A percentile compares a stretch with the other conserved stretches of the same genome.
Conservation (phyloP, 2,329 filamentous ascomycete genomes). For the Fusarium tupiense region DNA sequence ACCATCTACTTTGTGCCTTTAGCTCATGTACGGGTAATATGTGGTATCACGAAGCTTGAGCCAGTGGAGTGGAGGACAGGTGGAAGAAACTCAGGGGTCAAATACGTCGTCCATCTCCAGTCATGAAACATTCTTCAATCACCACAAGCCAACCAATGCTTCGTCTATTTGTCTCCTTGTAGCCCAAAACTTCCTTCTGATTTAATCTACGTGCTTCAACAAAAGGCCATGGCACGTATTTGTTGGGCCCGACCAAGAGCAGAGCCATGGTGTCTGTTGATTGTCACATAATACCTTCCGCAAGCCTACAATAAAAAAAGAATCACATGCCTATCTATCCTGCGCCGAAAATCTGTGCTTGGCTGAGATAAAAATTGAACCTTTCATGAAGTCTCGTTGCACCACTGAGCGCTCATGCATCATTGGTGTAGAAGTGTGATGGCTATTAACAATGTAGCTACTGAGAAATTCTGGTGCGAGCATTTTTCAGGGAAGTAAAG, state of each 20-base stretch:
- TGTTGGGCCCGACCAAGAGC: not conserved
- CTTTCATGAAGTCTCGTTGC: not conserved
- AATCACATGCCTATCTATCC: not conserved
- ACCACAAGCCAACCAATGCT: not conserved
- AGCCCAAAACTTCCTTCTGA: not conserved
- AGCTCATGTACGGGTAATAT: not conserved
- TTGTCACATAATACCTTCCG: not conserved
- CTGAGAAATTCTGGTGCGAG: not conserved
- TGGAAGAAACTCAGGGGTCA: not conserved
- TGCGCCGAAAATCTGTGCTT: not conserved
- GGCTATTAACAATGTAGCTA: not conserved
- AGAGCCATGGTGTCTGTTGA: not conserved
- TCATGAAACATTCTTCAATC: not conserved
- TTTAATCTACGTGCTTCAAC: not conserved
- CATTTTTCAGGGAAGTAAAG: not conserved
- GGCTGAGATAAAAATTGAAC: not conserved
- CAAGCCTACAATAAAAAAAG: not conserved
- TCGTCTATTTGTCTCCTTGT: not conserved
- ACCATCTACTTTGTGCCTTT: accelerated
- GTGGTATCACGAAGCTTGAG: not conserved
- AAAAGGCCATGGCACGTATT: not conserved
- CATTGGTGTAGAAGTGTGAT: not conserved
- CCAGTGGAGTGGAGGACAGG: not conserved
- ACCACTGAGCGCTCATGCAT: not conserved
- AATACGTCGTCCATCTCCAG: not conserved